These are phyloP conservation scores for Bauhinia variegata DNA, from an alignment of 306 rosid genomes.

Conservation along the genomic window DNA sequence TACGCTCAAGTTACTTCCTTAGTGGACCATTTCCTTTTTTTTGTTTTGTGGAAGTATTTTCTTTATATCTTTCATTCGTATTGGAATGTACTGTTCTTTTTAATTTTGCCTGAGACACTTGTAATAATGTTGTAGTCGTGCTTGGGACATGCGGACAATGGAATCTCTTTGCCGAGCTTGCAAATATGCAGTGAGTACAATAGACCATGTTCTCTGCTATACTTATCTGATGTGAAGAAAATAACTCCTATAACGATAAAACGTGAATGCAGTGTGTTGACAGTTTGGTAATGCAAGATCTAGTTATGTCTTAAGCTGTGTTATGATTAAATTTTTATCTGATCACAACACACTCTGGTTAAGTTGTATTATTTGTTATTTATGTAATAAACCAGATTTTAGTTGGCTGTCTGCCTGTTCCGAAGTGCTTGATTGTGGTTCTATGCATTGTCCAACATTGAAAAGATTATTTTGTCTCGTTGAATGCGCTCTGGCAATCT, in stretches of 20 bases:
- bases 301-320: slow-evolving; percentile 4
- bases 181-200: slow-evolving; percentile 91
- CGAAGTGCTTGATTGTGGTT: slow-evolving; percentile 41
- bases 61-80: background rate
- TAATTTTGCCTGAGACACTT: slow-evolving; percentile 30
- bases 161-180: slow-evolving; percentile 99
- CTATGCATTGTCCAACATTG: slow-evolving; percentile 39
- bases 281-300: slow-evolving; percentile 5
- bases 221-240: slow-evolving; percentile 26
- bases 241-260: slow-evolving; percentile 1
- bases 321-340: slow-evolving; percentile 9
- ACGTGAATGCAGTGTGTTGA: slow-evolving; percentile 1
- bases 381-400: slow-evolving; percentile 29
- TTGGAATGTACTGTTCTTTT: background rate
- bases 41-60: background rate
- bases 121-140: slow-evolving; percentile 69
- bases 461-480: slow-evolving; percentile 43
- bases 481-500: slow-evolving; percentile 47
- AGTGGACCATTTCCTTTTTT: slow-evolving; percentile 1
- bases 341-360: slow-evolving; percentile 13
- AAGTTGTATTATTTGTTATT: slow-evolving; percentile 13
- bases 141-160: slow-evolving; percentile 99
- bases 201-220: slow-evolving; percentile 26
- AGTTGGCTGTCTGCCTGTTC: slow-evolving; percentile 41
- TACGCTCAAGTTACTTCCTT: slow-evolving; percentile 27